These are phyloP conservation scores for Phytophthora hibernalis DNA, from an alignment of 352 stramenopile genomes.

Conservation along the genomic window DNA sequence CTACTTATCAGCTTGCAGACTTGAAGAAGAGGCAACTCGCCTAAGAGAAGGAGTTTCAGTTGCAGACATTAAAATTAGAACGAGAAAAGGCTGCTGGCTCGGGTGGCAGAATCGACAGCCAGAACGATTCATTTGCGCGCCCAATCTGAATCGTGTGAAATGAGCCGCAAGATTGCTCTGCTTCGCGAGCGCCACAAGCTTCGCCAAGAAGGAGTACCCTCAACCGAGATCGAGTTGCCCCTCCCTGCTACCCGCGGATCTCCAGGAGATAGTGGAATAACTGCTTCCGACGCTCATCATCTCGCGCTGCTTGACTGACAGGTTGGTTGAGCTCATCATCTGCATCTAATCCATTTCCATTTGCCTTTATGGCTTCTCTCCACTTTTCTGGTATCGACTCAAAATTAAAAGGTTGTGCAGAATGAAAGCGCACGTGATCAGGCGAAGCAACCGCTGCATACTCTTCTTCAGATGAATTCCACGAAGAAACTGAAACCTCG, in stretches of 20 bases:
- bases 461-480: neutral
- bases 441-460: slow-evolving; percentile 16
- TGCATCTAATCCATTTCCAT: slow-evolving; percentile 1
- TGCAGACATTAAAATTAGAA: slow-evolving; percentile 3
- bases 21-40: slow-evolving; percentile 9
- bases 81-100: neutral
- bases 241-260: neutral
- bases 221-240: slow-evolving; percentile 1
- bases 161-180: slow-evolving; percentile 5
- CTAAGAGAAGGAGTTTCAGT: slow-evolving; percentile 12
- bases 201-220: slow-evolving; percentile 7
- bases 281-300: slow-evolving; percentile 10
- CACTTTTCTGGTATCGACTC: slow-evolving; percentile 22
- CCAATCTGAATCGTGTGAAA: neutral
- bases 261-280: slow-evolving; percentile 25
- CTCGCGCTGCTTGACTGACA: neutral
- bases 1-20: neutral
- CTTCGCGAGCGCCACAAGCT: slow-evolving; percentile 17
- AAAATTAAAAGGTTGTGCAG: slow-evolving; percentile 27
- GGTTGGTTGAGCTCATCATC: slow-evolving; percentile 21
- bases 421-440: slow-evolving; percentile 12
- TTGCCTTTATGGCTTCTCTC: slow-evolving; percentile 7
- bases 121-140: neutral
- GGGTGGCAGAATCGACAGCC: neutral
- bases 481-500: slow-evolving; percentile 23